These are phyloP conservation scores for Lycium ferocissimum DNA, from an alignment of 257 asterid genomes.

Conservation along the genomic window DNA sequence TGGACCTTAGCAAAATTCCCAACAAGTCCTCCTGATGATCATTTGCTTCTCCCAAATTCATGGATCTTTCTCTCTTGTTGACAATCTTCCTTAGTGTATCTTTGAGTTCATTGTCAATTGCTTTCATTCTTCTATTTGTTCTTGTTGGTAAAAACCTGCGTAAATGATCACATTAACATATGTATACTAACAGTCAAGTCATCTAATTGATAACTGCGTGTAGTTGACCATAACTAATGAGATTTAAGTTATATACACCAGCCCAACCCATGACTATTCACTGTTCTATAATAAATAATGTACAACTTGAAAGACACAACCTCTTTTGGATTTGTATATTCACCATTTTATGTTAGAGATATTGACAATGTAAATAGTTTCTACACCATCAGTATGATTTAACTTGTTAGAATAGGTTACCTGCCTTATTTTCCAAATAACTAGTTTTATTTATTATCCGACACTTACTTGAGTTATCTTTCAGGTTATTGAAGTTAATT, in stretches of 20 bases:
- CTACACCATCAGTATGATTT: not conserved
- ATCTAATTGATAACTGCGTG: not conserved
- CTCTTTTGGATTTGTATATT: too few species aligned
- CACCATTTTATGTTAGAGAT: too few species aligned
- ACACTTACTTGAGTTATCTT: not conserved
- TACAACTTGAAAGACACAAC: too few species aligned
- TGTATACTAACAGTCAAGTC: not conserved
- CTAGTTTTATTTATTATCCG: too few species aligned
- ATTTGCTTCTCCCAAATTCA: conserved; percentile 34
- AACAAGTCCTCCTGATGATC: conserved; percentile 41
- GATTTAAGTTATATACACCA: too few species aligned
- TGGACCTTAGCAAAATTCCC: conserved; percentile 45
- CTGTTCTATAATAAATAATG: too few species aligned
- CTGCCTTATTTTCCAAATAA: too few species aligned
- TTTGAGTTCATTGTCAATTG: conserved; percentile 43
- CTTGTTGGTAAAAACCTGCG: conserved; percentile 53
- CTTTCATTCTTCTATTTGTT: conserved; percentile 53
- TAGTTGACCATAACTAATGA: too few species aligned
- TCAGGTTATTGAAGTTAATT: not conserved
- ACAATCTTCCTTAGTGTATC: conserved; percentile 40
- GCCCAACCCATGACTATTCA: too few species aligned
- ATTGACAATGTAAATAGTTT: too few species aligned
- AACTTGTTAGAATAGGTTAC: not conserved
- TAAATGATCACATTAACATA: not conserved
- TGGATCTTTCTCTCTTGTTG: conserved; percentile 34